Evolutionary conservation across 345 rosid species (phyloP), one percentile per base, ranked within the genome.

Genomic region (Anacardium occidentale): DNA sequence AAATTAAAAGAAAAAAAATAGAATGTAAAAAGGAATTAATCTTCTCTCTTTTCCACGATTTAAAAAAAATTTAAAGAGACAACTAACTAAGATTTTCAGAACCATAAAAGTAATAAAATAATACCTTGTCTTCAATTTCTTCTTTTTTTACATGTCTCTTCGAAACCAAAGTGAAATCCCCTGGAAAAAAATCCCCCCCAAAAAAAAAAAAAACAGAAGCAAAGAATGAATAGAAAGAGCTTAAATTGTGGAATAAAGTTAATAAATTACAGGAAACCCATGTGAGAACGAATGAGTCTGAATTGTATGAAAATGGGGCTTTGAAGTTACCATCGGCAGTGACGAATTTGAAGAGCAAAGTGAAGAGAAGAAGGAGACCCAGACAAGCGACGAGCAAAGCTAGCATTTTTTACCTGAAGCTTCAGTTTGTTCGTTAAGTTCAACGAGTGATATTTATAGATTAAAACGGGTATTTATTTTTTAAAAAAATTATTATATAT

Each of bases 41-140:
- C 6, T 37, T 37, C 42, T 37, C 42, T 37, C 9, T 37, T 37
- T 37, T 37, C 42, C 42, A 37, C 42, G 7, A 7, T 37, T 37
- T 37, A 8, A 37, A 7, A 37, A n/a, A 37, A 37, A 37, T 37
- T 4, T 37, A 37, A 5, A 37, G 42, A 37, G 5, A 37, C 10
- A 37, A 37, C 8, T 37, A 37, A 37, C 42, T 37, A 37, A 6
- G 42, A 37, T 8, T 10, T 47, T 18, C 8, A 20, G 62, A 21
- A 61, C 1, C 11, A 56, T 9, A 15, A 25, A 29, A 45, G 42
- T 55, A 56, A 17, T 70, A 21, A 20, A 25, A 6, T 21, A 54
- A 66, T 71, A 85, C 98, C 88, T 94, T 92, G 67, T 90, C 97
- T 80, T 92, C 87, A 48, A 94, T 84, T 70, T 86, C 92, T 69